Conservation (phyloP, 2,329 filamentous ascomycete genomes). For the Beauveria pseudobassiana region DNA sequence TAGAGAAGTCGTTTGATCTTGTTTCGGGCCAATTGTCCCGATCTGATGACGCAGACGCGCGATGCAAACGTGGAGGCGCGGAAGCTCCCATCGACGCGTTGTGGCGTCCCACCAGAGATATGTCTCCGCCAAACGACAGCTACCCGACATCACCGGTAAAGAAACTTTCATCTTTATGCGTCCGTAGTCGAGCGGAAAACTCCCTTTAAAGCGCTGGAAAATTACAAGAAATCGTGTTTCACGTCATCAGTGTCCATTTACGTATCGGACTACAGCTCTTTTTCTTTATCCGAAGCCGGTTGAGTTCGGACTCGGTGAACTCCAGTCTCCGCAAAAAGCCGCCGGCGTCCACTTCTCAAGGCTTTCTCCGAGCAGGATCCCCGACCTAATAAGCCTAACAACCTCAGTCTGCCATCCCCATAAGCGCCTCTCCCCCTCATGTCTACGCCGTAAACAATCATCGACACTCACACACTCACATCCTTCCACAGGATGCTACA, state of each 20-base stretch:
- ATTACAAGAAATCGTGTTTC: neutral
- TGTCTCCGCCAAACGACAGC: neutral
- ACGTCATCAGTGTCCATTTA: neutral
- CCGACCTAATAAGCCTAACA: neutral
- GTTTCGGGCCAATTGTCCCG: no score
- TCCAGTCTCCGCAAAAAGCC: constrained; percentile 6
- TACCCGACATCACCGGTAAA: neutral
- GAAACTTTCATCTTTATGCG: neutral
- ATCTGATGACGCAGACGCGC: no score
- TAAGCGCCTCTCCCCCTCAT: neutral
- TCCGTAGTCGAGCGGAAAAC: neutral
- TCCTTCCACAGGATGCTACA: constrained; percentile 1
- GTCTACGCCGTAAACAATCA: neutral
- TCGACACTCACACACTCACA: neutral
- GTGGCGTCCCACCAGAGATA: neutral
- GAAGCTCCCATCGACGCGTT: no score
- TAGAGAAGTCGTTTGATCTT: no score
- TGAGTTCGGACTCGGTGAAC: neutral
- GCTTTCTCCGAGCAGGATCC: neutral
- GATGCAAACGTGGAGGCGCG: no score
- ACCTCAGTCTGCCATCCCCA: neutral
- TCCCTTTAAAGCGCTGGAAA: neutral
- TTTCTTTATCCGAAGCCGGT: neutral
- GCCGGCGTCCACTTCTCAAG: neutral
- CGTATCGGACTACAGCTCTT: neutral